Base-by-base conservation (phyloP, 352 stramenopile genomes). In the Phytophthora fragariae region DNA sequence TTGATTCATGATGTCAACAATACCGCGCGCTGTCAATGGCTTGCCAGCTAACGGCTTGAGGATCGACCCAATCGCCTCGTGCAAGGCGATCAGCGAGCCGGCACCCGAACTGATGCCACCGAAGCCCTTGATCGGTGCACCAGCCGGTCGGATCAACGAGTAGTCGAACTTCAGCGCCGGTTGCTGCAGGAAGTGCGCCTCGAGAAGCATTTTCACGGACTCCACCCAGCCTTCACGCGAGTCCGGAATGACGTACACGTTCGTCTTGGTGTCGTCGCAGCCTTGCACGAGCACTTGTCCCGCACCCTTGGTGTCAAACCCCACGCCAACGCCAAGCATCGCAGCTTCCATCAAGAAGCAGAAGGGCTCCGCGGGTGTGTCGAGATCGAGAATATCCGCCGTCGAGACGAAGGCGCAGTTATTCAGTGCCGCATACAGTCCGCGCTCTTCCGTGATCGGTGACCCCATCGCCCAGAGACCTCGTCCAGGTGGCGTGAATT, bases 291-390 rank as follows among this genome's bases (percentile, higher is more conserved):
- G 61, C 33, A 97, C 50, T 46, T 90, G 87, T 0, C 79, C 82
- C 2, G 91, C 92, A 3, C 93, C 95, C 54, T 97, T 94, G 1
- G 93, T 98, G 76, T 98, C 95, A 72, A 98, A 98, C 2, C 95
- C 95, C 5, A 98, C 95, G 19, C 95, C 95, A 12, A 98, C 94
- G 8, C 92, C 95, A 14, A 98, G 91, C 95, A 98, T 98, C 17
- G 90, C 89, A 7, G 94, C 92, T 64, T 98, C 94, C 95, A 98
- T 98, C n/a, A 98, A 81, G 73, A 98, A 98, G 66, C 89, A 97
- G 65, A 98, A 98, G 2, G 95, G 92, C 53, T 91, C 81, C 0
- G 90, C 81, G 2, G 93, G 89, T 0, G 85, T 89, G 10, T 63
- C 31, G 9, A 90, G 57, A 64, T 91, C 62, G 0, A 76, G 70